Evolutionary conservation across 1,139 yeast species (phyloP), one percentile per base, ranked within the genome.

Genomic region (Arxiozyma telluris): DNA sequence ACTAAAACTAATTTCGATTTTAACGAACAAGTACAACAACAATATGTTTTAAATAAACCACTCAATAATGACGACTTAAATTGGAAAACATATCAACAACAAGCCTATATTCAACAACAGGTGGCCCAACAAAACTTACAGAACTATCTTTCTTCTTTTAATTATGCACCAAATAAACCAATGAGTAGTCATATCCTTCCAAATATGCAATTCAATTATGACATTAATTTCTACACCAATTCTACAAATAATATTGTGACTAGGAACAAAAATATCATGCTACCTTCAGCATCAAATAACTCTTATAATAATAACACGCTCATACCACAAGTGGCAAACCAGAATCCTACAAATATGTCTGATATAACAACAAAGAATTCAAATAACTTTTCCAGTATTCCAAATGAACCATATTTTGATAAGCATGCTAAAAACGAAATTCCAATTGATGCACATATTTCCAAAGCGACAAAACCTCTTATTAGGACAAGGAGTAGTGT

Each of bases 31-130:
- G 34, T 1, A 9, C 48, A 17, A 12, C 48, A 30, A 20, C 25
- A 52, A 58, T 68, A 64, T 51, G 61, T 67, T 47, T 69, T 68
- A 3, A 66, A 67, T 53, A 68, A 68, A 51, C 68, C 70, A 5
- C 53, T 64, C 3, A 63, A 68, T 50, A 62, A 68, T n/a, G 63
- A 67, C 9, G 74, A 71, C 44, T 70, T 68, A 52, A 70, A 68
- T 51, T 68, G 72, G 71, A 61, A 63, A 50, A 58, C 60, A 22
- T 64, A 68, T 53, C 67, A 67, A 53, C 68, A 66, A 43, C 70
- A 68, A 51, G 71, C 71, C 5, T 63, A 67, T 52, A 56, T 67
- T 45, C 71, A 68, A 47, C 72, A 68, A 53, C 70, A 67, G 46
- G 56, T 62, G 21, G 71, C 71, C 11, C 69, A 67, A 52, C 68